Evolutionary conservation across 768 basidiomycete species (phyloP), one percentile per base, ranked within the genome.

Genomic region (Hysterangium stoloniferum): DNA sequence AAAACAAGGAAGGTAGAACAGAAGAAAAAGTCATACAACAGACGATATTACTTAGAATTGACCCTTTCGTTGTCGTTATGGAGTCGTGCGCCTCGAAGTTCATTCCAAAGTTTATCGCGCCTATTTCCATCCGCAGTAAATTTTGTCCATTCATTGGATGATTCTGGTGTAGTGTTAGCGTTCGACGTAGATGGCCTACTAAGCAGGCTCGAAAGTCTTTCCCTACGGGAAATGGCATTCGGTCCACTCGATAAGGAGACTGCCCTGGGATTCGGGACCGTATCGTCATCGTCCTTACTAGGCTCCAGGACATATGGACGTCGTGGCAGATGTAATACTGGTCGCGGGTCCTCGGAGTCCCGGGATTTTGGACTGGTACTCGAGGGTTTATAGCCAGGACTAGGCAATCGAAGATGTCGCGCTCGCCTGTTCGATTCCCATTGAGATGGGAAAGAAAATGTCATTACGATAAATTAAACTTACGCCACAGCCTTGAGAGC

Each of bases 401-500:
- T 37, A 17, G 87, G 85, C 32, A 91, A 71, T 52, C 84, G 82
- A 54, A 91, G 75, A 66, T 87, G 85, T 58, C 87, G 77, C 34
- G 89, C 88, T 22, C 88, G 87, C 52, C 88, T 91, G 34, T 52
- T 28, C 29, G 3, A 52, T 50, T 49, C 58, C 17, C 45, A 53
- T 60, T 59, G 54, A 61, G 33, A 36, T 52, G 40, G 42, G 50
- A 28, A 29, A 40, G 40, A 31, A 34, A 41, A n/a, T 49, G 56
- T 27, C 15, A 54, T 27, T 41, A 47, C 38, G 29, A 56, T 40
- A n/a, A 25, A 56, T 52, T 55, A 48, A 45, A 80, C 87, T 71
- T 63, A 92, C 89, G 85, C 86, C 42, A 89, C 81, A 45, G 89
- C 86, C 63, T 86, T 88, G 35, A 84, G 72, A 34, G 84, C 81